Evolutionary conservation across 2,329 filamentous ascomycete species (phyloP).

Genomic region (Ceratocystiopsis minuta): DNA sequence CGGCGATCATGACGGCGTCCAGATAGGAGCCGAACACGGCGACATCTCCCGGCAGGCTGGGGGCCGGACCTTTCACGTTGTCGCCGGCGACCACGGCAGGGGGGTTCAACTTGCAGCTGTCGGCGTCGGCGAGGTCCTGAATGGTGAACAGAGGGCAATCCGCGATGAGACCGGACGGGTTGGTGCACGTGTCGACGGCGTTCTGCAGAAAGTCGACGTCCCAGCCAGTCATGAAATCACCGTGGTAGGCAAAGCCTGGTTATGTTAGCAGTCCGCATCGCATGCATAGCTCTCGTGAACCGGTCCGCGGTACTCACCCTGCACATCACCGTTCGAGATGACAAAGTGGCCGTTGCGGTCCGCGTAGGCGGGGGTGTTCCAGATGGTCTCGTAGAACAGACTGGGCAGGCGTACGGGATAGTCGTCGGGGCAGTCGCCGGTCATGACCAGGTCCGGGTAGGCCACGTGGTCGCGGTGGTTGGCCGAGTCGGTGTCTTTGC

Average conservation of each 20-base stretch:
- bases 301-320: conserved; percentile 26
- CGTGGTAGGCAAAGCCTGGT: conserved; percentile 56
- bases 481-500: conserved; percentile 35
- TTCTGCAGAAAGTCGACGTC: conserved; percentile 47
- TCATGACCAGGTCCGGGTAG: conserved; percentile 61
- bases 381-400: conserved; percentile 77
- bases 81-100: conserved; percentile 39
- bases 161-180: conserved; percentile 44
- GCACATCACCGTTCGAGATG: conserved; percentile 59
- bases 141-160: conserved; percentile 65
- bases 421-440: conserved; percentile 53
- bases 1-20: conserved; percentile 4
- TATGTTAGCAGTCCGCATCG: too few relatives aligned
- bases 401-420: conserved; percentile 52
- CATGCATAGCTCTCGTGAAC: too few relatives aligned
- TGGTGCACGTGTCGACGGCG: conserved; percentile 62
- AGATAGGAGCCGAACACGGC: conserved; percentile 17
- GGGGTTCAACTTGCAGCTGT: conserved; percentile 43
- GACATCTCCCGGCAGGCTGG: conserved; percentile 45
- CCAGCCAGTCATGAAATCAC: conserved; percentile 70
- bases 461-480: conserved; percentile 52
- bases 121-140: conserved; percentile 35
- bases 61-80: conserved; percentile 33
- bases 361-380: conserved; percentile 49
- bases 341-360: conserved; percentile 51